phyloP scores from a whole-genome alignment of 2,329 filamentous ascomycete species.

The Cercospora citrullina region DNA sequence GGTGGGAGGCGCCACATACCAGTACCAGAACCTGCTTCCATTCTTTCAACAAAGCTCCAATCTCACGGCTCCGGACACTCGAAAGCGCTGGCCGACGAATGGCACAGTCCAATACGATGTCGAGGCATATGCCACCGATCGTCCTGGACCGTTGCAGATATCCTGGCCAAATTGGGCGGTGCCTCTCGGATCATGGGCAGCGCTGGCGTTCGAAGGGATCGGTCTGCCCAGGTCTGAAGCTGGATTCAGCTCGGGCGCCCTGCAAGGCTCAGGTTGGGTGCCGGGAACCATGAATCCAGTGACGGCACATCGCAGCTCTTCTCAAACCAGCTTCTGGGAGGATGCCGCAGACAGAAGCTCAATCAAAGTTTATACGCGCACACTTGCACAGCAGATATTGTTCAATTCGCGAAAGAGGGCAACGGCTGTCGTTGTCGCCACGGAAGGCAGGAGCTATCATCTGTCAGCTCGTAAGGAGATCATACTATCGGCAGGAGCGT shows the following conservation, averaged over 20 bases:
- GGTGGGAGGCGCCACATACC: background rate
- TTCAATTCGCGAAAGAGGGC: background rate
- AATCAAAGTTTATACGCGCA: background rate
- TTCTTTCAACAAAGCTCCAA: background rate
- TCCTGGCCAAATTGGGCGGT: background rate
- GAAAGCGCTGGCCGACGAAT: background rate
- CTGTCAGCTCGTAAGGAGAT: background rate
- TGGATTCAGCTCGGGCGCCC: background rate
- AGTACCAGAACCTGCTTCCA: background rate
- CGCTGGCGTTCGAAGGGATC: background rate
- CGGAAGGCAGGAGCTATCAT: background rate
- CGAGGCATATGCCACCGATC: background rate
- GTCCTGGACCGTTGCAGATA: background rate
- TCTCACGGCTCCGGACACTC: background rate
- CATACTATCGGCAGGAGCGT: background rate
- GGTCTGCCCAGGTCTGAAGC: background rate
- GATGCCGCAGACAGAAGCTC: background rate
- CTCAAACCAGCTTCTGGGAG: background rate
- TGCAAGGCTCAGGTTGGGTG: background rate
- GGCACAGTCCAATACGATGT: background rate
- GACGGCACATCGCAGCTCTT: background rate
- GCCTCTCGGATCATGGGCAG: background rate
- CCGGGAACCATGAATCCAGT: background rate
- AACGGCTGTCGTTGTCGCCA: background rate
- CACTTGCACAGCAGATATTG: background rate